Evolutionary conservation across 345 rosid species (phyloP), one percentile per base, ranked within the genome.

Genomic region (Eucalyptus paniculata): DNA sequence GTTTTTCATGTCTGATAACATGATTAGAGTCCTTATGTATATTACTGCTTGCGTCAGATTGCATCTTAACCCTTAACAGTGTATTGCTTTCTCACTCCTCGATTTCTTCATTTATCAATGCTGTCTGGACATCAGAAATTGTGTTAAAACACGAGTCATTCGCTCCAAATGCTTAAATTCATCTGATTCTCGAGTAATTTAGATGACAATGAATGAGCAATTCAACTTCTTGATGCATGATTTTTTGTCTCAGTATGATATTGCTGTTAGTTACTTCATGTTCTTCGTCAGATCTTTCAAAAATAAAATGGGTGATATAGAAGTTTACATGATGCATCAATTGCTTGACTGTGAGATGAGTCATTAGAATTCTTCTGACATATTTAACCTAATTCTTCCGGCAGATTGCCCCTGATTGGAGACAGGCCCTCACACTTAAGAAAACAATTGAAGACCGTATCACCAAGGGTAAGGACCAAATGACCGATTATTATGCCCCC

Each of bases 381-480:
- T 53, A 60, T 51, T 87, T 42, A 50, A 53, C 26, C 32, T 12
- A 28, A 81, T 56, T 49, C 34, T 86, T 12, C 53, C 3, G 81
- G 93, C 92, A 97, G 97, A 91, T 94, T 85, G 95, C 93, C 87
- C 99, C 97, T 45, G 97, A 95, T 67, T 96, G 96, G 94, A 94
- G 95, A 89, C 97, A 96, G 92, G 97, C 99, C 40, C 90, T 91
- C 90, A 62, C 90, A 40, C 96, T 97, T 4, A 92, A 94, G 93
- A 93, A 89, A 90, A 92, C 97, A 67, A 93, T 97, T 50, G 96
- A 97, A 91, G 97, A 95, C 86, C 90, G 91, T 37, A 93, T 96
- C 51, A 94, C 94, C 19, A 96, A 93, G 94, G 99, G 98, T 95
- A 87, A 88, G 42, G 50, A 83, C 40, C 51, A 32, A 45, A 56